Percentiles rank a stretch among this genome's conserved stretches.
phyloP scores from a whole-genome alignment of 1,284 basidiomycete genomes.

The Jaminaea rosea region DNA sequence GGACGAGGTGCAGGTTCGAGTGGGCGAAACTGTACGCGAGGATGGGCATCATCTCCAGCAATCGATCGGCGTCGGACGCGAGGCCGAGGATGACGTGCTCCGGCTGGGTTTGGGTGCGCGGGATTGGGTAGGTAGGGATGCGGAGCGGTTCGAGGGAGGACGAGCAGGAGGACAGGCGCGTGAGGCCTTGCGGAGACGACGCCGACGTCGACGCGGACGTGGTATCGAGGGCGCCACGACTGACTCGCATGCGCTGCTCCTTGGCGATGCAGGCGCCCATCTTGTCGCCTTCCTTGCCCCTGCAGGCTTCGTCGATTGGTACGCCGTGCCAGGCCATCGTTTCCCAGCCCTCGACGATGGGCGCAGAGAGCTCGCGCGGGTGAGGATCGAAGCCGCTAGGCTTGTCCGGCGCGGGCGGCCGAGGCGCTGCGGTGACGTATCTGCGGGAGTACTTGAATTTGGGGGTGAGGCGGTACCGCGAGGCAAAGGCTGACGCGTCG shows the following conservation, averaged over 20 bases:
- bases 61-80: conserved; percentile 1
- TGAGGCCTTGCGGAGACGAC: neutral
- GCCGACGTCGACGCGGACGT: neutral
- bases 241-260: neutral
- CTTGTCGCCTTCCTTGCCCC: neutral
- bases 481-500: neutral
- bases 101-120: neutral
- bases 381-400: neutral
- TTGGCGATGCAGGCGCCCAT: neutral
- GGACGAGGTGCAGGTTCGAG: neutral
- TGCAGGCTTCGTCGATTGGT: neutral
- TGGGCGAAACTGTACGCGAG: conserved; percentile 1
- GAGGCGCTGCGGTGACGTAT: neutral
- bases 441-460: neutral
- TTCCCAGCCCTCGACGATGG: neutral
- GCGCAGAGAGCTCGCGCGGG: neutral
- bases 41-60: conserved; percentile 1
- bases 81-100: conserved; percentile 2
- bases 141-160: neutral
- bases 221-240: neutral
- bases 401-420: neutral
- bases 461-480: neutral
- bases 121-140: neutral
- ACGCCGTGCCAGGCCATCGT: neutral
- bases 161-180: neutral